Base-by-base conservation (phyloP, 305 asterid genomes). In the Stenogyne calaminthoides region DNA sequence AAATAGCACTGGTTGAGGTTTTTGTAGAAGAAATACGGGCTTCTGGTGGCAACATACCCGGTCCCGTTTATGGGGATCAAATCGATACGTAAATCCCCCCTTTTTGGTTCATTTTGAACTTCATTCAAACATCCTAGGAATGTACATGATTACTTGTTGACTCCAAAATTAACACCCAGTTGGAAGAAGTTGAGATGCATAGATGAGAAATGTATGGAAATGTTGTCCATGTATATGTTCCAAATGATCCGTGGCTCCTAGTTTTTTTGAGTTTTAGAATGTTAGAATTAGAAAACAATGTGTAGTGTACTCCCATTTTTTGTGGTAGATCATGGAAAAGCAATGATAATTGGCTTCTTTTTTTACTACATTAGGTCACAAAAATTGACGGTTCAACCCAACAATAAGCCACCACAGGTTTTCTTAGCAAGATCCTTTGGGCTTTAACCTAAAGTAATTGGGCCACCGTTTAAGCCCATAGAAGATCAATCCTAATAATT, bases 61-160 rank as follows among this genome's bases (percentile, higher is more conserved):
- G 29, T 25, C 29, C 3, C 2, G n/a, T n/a, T n/a, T n/a, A n/a
- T n/a, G 29, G 29, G 29, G 29, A 25, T n/a, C n/a, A n/a, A n/a
- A n/a, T 1, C 29, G 29, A 25, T 2, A 25, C 29, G n/a, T 1
- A 25, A 7, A 6, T 20, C 12, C 64, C 29, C 44, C 6, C 8
- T 9, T 63, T 59, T 60, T 65, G 65, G 46, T 37, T 6, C 16
- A n/a, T 42, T 36, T 40, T 27, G 56, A 20, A 42, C 3, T 55
- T 10, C n/a, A n/a, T n/a, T n/a, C 34, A 27, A 19, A 29, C 64
- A 56, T 47, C 57, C 18, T 62, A 20, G 25, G 63, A 47, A 46
- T 64, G 74, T 70, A 64, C 64, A 76, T 76, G 76, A 25, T 51
- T 11, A 34, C 69, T 29, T n/a, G 56, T 42, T 19, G 58, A 57